A percentile compares a stretch with the other conserved stretches of the same genome.
phyloP scores from a whole-genome alignment of 768 basidiomycete species.

The Xerocomellus intermedius region DNA sequence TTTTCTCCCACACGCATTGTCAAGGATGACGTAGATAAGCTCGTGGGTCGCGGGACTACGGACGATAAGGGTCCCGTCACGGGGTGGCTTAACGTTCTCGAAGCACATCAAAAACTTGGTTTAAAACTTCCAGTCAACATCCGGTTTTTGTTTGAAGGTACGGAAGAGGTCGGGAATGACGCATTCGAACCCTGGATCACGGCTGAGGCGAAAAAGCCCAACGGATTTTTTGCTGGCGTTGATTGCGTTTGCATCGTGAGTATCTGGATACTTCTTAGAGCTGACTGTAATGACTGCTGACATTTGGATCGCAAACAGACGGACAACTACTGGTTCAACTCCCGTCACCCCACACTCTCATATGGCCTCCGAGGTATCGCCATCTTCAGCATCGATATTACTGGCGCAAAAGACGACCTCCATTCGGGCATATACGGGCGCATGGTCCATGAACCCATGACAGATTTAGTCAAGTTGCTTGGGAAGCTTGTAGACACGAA shows the following conservation, averaged over 20 bases:
- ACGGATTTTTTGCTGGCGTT: background rate
- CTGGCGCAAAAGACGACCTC: constrained; percentile 79
- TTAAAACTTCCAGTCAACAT: constrained; percentile 82
- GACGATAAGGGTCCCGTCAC: constrained; percentile 90
- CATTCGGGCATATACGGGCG: constrained; percentile 86
- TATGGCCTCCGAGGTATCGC: constrained; percentile 83
- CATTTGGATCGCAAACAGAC: constrained; percentile 40
- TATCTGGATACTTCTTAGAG: background rate
- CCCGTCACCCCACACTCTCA: constrained; percentile 68
- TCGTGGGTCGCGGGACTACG: constrained; percentile 80
- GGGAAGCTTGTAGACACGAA: constrained; percentile 68
- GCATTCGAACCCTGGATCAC: constrained; percentile 63
- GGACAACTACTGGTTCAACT: constrained; percentile 90
- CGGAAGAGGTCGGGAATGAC: constrained; percentile 88
- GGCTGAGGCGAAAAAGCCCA: constrained; percentile 43
- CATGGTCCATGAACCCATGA: constrained; percentile 84
- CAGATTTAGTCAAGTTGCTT: constrained; percentile 75
- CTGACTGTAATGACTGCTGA: background rate
- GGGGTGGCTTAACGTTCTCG: constrained; percentile 86
- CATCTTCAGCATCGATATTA: constrained; percentile 76
- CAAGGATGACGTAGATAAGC: constrained; percentile 27
- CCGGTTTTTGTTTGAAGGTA: constrained; percentile 87
- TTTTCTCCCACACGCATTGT: constrained; percentile 8
- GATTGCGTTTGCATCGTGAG: too few relatives aligned
- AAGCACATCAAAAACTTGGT: constrained; percentile 71